Evolutionary conservation across 2,329 filamentous ascomycete species (phyloP), one percentile per base, ranked within the genome.

Genomic region (Elsinoe necatrix): DNA sequence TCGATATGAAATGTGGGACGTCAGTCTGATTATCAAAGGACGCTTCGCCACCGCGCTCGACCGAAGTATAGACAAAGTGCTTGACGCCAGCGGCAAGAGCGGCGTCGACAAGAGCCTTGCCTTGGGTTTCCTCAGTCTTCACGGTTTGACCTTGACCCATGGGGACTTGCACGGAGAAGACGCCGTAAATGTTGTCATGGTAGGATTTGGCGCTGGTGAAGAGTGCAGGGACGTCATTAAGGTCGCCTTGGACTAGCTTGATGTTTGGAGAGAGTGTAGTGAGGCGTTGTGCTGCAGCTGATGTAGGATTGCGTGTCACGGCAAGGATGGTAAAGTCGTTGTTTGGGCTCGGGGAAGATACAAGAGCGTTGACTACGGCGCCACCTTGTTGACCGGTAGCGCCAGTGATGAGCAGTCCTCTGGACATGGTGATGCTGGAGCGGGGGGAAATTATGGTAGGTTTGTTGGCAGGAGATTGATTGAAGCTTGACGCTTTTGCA

Each of bases 1-100:
- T 87, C 62, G 56, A 61, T 58, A 75, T 74, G 66, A 87, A 87
- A 66, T 87, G 82, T 0, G 80, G 79, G 47, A 86, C 74, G 0
- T 73, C 64, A 0, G 82, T 85, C 0, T 75, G 71, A 59, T 76
- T 77, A 3, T 75, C 73, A 63, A 77, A 75, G 37, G 21, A 29
- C 1, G 69, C 68, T 18, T 79, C 75, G 42, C 82, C 81, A 42
- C 82, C 81, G 37, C 84, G 80, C 60, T 86, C 84, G 27, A 84
- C 80, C 41, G 76, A 80, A 29, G 74, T 77, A 68, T 83, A 85
- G 29, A 86, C 77, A 62, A 86, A 83, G 63, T 80, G 76, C 54
- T 73, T 72, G 50, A 85, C 79, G 12, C 73, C 72, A 37, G 77
- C 66, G 20, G 74, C 72, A 55, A 85, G 62, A 1, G 78, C 72